phyloP scores from a whole-genome alignment of 2,329 filamentous ascomycete genomes.

The Pseudogymnoascus sp. region DNA sequence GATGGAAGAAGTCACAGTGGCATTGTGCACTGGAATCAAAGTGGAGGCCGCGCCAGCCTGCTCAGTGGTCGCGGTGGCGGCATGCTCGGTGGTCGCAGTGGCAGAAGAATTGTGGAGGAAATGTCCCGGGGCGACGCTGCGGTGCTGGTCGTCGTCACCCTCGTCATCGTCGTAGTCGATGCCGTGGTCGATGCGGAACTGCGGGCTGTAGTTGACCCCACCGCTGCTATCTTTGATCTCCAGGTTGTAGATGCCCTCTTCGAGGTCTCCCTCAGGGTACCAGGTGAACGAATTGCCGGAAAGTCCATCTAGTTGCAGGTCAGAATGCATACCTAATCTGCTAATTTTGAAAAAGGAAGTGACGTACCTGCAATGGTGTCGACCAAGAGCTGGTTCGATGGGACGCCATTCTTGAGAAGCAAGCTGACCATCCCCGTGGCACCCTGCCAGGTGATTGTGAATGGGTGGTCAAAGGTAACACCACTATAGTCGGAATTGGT shows the following conservation, averaged over 20 bases:
- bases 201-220: slow-evolving; percentile 21
- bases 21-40: background rate
- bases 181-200: slow-evolving; percentile 22
- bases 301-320: slow-evolving; percentile 15
- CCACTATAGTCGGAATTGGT: slow-evolving; percentile 21
- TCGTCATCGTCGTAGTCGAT: background rate
- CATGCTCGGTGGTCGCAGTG: background rate
- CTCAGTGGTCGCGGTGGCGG: background rate
- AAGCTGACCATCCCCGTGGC: slow-evolving; percentile 23
- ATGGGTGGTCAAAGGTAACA: slow-evolving; percentile 19
- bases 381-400: slow-evolving; percentile 20
- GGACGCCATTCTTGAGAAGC: slow-evolving; percentile 22
- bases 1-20: background rate
- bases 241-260: slow-evolving; percentile 21
- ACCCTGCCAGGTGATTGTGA: slow-evolving; percentile 23
- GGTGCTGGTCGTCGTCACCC: background rate
- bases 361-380: slow-evolving; percentile 23
- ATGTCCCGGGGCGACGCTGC: background rate
- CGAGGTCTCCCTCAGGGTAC: slow-evolving; percentile 13
- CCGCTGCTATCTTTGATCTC: slow-evolving; percentile 20
- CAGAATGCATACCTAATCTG: slow-evolving; percentile 6
- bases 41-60: background rate
- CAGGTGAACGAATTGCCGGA: slow-evolving; percentile 21
- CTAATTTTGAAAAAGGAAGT: too few relatives aligned
- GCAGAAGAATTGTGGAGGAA: slow-evolving; percentile 3